Evolutionary conservation across 192 early-diverging fungal genomes (phyloP).

Genomic region (Entomortierella parvispora): DNA sequence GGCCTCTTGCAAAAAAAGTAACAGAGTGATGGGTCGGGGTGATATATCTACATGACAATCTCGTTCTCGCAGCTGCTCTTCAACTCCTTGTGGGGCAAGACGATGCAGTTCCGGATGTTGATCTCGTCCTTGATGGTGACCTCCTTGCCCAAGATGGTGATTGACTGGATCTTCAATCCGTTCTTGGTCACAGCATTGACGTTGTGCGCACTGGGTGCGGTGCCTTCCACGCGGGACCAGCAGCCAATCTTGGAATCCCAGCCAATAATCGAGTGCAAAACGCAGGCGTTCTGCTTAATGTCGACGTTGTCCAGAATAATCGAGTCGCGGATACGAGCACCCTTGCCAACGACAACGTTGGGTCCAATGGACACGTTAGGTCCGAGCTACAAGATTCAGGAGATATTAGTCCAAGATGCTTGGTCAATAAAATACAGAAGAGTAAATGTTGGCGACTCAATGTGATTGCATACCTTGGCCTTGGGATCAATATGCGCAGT

Average conservation of each 20-base stretch:
- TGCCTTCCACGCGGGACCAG: constrained; percentile 95
- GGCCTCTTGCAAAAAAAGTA: no score
- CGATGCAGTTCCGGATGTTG: constrained; percentile 96
- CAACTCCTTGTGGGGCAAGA: constrained; percentile 97
- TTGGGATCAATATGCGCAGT: constrained; percentile 92
- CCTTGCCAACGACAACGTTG: constrained; percentile 87
- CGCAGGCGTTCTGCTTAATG: constrained; percentile 88
- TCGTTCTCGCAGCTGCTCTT: constrained; percentile 90
- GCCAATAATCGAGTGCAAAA: constrained; percentile 90
- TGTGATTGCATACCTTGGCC: constrained; percentile 67
- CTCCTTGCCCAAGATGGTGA: constrained; percentile 93
- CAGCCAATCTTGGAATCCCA: constrained; percentile 94
- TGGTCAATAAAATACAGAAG: no score
- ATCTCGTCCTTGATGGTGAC: constrained; percentile 93
- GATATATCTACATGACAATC: constrained; percentile 95
- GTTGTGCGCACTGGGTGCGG: constrained; percentile 72
- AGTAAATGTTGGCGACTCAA: neutral
- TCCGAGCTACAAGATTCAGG: constrained; percentile 71
- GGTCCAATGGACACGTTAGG: constrained; percentile 97
- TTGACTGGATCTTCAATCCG: constrained; percentile 91
- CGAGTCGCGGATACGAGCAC: constrained; percentile 93
- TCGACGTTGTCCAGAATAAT: constrained; percentile 94
- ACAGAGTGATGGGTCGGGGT: no score
- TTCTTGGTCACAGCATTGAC: constrained; percentile 82
- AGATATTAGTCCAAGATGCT: no score